A percentile compares a stretch with the other conserved stretches of the same genome.
Evolutionary conservation across 495 filamentous ascomycete genomes (phyloP).

Genomic region (Penicillium malachiteum): DNA sequence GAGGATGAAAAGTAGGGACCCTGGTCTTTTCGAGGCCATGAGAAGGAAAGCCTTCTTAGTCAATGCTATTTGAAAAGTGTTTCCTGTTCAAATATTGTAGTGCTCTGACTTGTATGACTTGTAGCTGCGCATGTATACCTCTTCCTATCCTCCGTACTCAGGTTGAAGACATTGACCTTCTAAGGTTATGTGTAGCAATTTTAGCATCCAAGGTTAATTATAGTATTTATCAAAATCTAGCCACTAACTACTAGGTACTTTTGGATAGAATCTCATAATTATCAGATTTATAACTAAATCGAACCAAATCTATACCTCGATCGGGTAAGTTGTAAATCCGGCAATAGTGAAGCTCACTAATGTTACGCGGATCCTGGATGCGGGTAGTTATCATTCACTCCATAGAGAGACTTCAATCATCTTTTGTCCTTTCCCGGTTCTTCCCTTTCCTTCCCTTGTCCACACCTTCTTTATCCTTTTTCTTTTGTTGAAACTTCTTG

Average conservation of each 20-base stretch:
- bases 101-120: neutral
- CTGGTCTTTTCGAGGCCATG: conserved; percentile 14
- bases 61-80: conserved; percentile 30
- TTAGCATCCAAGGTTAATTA: too few species aligned
- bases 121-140: neutral
- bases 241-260: too few species aligned
- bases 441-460: conserved; percentile 20
- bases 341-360: neutral
- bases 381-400: conserved; percentile 29
- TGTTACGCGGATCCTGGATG: conserved; percentile 9
- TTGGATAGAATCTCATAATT: too few species aligned
- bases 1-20: conserved; percentile 16
- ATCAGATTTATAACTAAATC: neutral
- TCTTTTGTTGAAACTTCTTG: conserved; percentile 13
- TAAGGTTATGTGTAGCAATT: too few species aligned
- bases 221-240: too few species aligned
- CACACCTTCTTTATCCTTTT: conserved; percentile 10
- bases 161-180: too few species aligned
- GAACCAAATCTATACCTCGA: neutral
- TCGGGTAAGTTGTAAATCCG: neutral
- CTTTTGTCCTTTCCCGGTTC: conserved; percentile 18
- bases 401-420: conserved; percentile 8
- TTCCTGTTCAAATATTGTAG: conserved; percentile 3
- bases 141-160: neutral
- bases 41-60: conserved; percentile 30